A percentile compares a stretch with the other conserved stretches of the same genome.
phyloP scores from a whole-genome alignment of 176 grass and related monocot genomes.

The Ensete ventricosum region DNA sequence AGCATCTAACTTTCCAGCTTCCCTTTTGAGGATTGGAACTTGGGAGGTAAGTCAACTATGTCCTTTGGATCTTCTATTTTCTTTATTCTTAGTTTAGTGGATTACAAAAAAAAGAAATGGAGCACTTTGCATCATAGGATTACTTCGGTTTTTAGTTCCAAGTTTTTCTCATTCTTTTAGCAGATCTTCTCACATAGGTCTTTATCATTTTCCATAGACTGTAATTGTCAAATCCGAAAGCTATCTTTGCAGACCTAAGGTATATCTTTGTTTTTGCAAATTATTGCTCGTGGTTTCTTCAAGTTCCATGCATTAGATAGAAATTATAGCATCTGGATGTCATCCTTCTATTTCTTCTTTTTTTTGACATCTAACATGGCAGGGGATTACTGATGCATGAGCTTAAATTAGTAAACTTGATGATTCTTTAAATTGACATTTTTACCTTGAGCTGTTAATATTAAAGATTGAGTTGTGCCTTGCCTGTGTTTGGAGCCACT shows the following conservation, averaged over 20 bases:
- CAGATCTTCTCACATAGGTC: too few relatives aligned
- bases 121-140: neutral
- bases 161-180: too few relatives aligned
- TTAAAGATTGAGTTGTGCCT: too few relatives aligned
- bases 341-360: neutral
- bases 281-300: neutral
- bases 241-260: too few relatives aligned
- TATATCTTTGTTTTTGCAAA: too few relatives aligned
- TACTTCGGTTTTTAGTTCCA: too few relatives aligned
- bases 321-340: neutral
- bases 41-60: constrained; percentile 51
- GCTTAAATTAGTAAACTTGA: neutral
- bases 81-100: neutral
- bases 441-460: too few relatives aligned
- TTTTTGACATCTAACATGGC: neutral
- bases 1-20: constrained; percentile 69
- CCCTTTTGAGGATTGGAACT: constrained; percentile 59
- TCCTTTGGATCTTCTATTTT: neutral
- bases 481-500: too few relatives aligned
- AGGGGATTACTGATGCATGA: neutral
- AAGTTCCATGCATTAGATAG: neutral
- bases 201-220: too few relatives aligned
- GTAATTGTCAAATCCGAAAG: too few relatives aligned
- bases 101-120: neutral
- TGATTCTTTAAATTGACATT: too few relatives aligned